phyloP scores from a whole-genome alignment of 768 basidiomycete genomes.

The Collybiopsis luxurians region DNA sequence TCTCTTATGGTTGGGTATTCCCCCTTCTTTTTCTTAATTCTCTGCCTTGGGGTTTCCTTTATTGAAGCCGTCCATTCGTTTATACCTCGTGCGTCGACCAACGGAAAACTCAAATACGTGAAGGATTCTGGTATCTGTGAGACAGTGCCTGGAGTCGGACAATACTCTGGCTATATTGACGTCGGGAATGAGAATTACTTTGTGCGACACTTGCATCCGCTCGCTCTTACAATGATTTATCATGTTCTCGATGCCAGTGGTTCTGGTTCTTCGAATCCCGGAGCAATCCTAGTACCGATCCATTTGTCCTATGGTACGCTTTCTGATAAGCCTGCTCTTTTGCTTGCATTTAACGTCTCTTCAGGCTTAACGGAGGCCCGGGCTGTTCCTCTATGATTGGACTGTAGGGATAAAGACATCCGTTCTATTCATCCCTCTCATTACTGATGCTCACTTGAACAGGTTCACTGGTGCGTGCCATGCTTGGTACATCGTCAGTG shows the following conservation, averaged over 20 bases:
- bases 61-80: neutral
- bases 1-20: neutral
- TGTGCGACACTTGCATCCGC: constrained; percentile 21
- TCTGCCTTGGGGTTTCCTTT: neutral
- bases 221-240: neutral
- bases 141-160: constrained; percentile 37
- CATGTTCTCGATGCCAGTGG: constrained; percentile 27
- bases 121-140: constrained; percentile 43
- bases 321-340: neutral
- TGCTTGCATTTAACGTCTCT: neutral
- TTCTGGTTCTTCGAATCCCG: constrained; percentile 52
- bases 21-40: neutral
- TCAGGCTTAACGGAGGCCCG: constrained; percentile 35
- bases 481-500: too few relatives aligned
- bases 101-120: constrained; percentile 19
- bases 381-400: constrained; percentile 45
- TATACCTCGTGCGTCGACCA: neutral
- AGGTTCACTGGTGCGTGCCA: too few relatives aligned
- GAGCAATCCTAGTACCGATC: constrained; percentile 37
- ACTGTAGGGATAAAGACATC: constrained; percentile 30
- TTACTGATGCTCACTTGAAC: neutral
- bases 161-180: constrained; percentile 43
- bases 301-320: constrained; percentile 42
- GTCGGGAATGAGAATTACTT: constrained; percentile 42
- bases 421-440: constrained; percentile 20